Base-by-base conservation (phyloP, 768 basidiomycete genomes). In the Antrodiella citrinella region DNA sequence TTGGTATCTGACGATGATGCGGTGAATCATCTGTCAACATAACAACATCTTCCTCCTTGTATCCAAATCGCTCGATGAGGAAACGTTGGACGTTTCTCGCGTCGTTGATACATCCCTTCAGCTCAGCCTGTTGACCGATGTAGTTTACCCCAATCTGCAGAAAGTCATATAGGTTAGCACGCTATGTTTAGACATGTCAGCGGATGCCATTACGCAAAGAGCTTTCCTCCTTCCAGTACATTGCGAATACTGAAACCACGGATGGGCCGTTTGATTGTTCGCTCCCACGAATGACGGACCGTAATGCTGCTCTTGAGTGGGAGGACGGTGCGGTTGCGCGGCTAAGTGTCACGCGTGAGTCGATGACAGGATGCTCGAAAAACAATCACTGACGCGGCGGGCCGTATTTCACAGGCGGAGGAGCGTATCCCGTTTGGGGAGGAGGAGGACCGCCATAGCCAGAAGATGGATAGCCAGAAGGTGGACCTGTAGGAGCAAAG, bases 51-150 rank as follows among this genome's bases (percentile, higher is more conserved):
- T 77, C 73, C 41, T 69, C 57, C 45, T 67, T 65, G 61, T 81
- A 83, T 15, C 69, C 60, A 61, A 68, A 80, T 25, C 67, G 59
- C 15, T 66, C 49, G 53, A 64, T 66, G 26, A 78, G 56, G 69
- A 81, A 81, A 13, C 68, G 62, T 47, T 71, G 58, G 20, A 81
- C 67, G 58, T 81, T 83, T 26, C 64, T 61, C 0, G 75, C 80
- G 53, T 83, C 81, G 57, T 81, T 82, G 62, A 80, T 78, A 56
- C 81, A 82, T 3, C 80, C 80, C 21, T 62, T 61, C 19, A 81
- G 62, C 48, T 70, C 73, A 11, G 59, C 65, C 13, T 59, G 56
- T 12, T 71, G 65, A 0, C 78, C 72, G 23, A 68, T 55, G 60
- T 81, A 81, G 61, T 73, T 73, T 60, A 80, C 77, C 0, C 79